Conservation (phyloP, 306 rosid species). For the Malus fusca region DNA sequence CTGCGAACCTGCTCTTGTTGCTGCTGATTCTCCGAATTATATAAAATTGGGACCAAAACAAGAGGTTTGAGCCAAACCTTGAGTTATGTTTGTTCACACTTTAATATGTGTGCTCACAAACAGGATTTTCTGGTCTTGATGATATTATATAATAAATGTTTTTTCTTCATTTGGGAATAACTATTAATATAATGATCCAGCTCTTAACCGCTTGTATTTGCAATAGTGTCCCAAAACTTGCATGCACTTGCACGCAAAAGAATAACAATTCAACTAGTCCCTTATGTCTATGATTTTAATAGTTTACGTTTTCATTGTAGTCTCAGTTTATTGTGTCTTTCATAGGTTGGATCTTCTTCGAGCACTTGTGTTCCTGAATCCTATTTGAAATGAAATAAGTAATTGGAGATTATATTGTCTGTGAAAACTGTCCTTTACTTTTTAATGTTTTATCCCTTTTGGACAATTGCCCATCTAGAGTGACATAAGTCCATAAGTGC, state of each 20-base stretch:
- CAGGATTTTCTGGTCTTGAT: neutral
- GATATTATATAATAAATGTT: neutral
- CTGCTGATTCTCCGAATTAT: conserved; percentile 61
- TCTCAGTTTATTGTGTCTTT: neutral
- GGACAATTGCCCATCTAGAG: neutral
- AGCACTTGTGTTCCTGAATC: neutral
- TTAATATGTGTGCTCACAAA: neutral
- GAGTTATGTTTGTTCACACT: neutral
- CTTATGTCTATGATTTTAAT: neutral
- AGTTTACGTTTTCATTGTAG: neutral
- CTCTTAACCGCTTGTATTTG: neutral
- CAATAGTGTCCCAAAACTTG: neutral
- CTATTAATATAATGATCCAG: neutral
- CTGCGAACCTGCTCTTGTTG: conserved; percentile 89
- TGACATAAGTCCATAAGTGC: neutral
- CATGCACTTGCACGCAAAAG: neutral
- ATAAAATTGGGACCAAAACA: conserved; percentile 84
- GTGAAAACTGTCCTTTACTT: neutral
- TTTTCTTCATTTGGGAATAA: neutral
- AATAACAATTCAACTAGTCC: neutral
- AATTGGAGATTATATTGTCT: neutral
- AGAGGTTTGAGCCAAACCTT: conserved; percentile 56
- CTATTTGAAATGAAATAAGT: neutral
- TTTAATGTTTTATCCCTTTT: neutral
- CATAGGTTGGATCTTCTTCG: neutral